Evolutionary conservation across 1,139 yeast species (phyloP).

Genomic region (Yamadazyma epiphylla): DNA sequence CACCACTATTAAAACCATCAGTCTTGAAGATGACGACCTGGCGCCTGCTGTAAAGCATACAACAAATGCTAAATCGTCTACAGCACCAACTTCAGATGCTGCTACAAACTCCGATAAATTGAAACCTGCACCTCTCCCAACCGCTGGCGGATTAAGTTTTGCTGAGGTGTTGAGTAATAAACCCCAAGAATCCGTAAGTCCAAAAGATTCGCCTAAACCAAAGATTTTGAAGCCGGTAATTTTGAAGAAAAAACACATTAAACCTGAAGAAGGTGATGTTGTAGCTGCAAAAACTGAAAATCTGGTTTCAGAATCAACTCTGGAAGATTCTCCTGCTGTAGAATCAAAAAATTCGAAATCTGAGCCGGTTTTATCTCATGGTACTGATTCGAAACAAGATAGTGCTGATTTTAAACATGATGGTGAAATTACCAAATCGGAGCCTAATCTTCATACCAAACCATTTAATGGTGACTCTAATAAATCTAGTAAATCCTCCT

Average conservation of each 20-base stretch:
- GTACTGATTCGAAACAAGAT: not conserved
- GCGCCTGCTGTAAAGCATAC: constrained; percentile 7
- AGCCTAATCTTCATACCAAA: not conserved
- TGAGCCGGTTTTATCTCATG: not conserved
- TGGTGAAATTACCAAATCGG: not conserved
- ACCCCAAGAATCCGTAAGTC: constrained; percentile 11
- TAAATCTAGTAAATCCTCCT: no score
- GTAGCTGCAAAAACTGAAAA: no score
- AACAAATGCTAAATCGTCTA: not conserved
- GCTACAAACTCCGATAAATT: constrained; percentile 3
- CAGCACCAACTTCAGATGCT: constrained; percentile 2
- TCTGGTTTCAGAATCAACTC: constrained; percentile 9
- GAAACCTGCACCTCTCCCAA: constrained; percentile 15
- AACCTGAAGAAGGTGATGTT: constrained; percentile 7
- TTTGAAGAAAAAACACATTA: constrained; percentile 34
- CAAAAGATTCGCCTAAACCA: constrained; percentile 22
- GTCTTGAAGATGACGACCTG: constrained; percentile 25
- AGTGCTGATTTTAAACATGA: no score
- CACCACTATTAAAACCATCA: constrained; percentile 55
- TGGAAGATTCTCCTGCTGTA: constrained; percentile 1
- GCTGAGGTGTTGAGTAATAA: constrained; percentile 36
- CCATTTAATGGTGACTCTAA: no score
- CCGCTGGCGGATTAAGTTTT: constrained; percentile 25
- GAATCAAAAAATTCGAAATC: not conserved
- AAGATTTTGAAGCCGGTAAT: constrained; percentile 31